These are phyloP conservation scores for Saprolegnia parasitica DNA, from an alignment of 352 stramenopile genomes.

Conservation along the genomic window DNA sequence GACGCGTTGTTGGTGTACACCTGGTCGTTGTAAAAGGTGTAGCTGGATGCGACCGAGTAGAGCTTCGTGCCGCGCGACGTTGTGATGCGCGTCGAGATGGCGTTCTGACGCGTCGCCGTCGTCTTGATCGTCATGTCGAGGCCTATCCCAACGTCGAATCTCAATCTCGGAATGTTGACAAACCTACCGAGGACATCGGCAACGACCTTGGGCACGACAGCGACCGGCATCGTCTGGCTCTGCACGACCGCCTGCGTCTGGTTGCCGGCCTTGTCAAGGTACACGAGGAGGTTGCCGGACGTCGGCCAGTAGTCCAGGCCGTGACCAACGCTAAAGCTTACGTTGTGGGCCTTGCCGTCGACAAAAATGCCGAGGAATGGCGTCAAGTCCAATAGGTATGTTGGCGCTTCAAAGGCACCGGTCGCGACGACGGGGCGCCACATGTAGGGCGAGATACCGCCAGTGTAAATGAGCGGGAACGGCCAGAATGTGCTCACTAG, in stretches of 20 bases:
- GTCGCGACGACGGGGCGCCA: slow-evolving; percentile 72
- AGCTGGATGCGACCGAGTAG: slow-evolving; percentile 47
- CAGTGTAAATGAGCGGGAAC: slow-evolving; percentile 73
- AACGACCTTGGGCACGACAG: slow-evolving; percentile 31
- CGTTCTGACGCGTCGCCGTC: slow-evolving; percentile 37
- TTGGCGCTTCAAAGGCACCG: slow-evolving; percentile 63
- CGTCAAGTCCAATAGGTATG: slow-evolving; percentile 68
- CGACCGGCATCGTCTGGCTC: slow-evolving; percentile 34
- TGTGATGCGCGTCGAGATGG: slow-evolving; percentile 47
- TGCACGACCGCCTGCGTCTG: slow-evolving; percentile 43
- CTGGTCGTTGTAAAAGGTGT: slow-evolving; percentile 49
- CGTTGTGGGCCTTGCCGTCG: slow-evolving; percentile 42
- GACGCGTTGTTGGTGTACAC: slow-evolving; percentile 46
- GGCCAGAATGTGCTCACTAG: slow-evolving; percentile 65
- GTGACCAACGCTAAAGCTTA: slow-evolving; percentile 58
- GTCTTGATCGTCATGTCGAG: slow-evolving; percentile 50
- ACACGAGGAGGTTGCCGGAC: slow-evolving; percentile 58
- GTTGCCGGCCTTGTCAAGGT: slow-evolving; percentile 39
- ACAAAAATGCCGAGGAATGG: slow-evolving; percentile 63
- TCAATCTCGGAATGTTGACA: slow-evolving; percentile 1
- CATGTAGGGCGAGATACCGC: slow-evolving; percentile 66
- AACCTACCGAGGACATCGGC: slow-evolving; percentile 3
- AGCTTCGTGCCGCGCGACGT: slow-evolving; percentile 52
- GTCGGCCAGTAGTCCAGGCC: slow-evolving; percentile 67
- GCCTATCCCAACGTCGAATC: slow-evolving; percentile 22